Conservation (phyloP, 192 early-diverging fungal species). For the Coemansia sp. region DNA sequence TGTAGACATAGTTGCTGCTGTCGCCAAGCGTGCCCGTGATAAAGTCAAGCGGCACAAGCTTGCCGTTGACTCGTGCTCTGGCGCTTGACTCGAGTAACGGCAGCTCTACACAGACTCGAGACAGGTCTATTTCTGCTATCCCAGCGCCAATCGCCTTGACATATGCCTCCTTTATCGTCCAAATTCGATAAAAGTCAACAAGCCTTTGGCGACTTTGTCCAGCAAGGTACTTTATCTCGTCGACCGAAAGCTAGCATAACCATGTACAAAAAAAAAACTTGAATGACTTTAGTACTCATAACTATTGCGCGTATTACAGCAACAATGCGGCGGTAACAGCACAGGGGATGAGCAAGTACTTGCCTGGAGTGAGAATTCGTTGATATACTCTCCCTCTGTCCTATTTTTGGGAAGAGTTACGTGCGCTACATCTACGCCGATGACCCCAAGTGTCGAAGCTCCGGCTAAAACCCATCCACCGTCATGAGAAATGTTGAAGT, state of each 20-base stretch:
- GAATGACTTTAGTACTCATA: too few species aligned
- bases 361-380: conserved; percentile 29
- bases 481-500: conserved; percentile 54
- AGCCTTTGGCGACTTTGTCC: conserved; percentile 1
- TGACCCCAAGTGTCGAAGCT: conserved; percentile 1
- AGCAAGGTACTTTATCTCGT: conserved; percentile 16
- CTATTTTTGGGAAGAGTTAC: conserved; percentile 15
- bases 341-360: too few species aligned
- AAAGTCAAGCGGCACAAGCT: conserved; percentile 1
- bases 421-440: conserved; percentile 43
- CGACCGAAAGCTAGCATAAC: conserved; percentile 25
- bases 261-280: not conserved
- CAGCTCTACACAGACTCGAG: conserved; percentile 18
- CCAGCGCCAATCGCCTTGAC: conserved; percentile 40
- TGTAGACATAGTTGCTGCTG: conserved; percentile 8
- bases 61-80: not conserved
- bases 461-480: conserved; percentile 40
- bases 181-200: conserved; percentile 41
- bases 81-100: not conserved
- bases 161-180: conserved; percentile 52
- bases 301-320: too few species aligned
- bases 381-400: conserved; percentile 20
- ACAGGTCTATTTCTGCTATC: conserved; percentile 16
- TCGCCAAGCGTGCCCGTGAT: conserved; percentile 10
- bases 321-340: too few species aligned